Conservation (phyloP, 352 stramenopile species). For the Globisporangium abappressorium region DNA sequence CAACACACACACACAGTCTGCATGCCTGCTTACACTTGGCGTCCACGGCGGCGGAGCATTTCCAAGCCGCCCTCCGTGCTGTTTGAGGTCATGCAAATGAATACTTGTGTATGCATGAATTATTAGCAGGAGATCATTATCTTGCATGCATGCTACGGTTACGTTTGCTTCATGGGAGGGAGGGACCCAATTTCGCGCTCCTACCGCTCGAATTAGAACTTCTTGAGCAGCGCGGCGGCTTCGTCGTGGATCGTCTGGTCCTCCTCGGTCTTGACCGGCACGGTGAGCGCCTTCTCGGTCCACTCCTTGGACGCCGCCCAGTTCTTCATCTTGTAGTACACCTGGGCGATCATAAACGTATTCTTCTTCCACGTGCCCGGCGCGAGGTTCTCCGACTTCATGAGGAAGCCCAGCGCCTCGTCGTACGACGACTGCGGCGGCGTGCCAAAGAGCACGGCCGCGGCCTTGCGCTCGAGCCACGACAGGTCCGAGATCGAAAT, state of each 20-base stretch:
- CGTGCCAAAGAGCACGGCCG: slow-evolving; percentile 75
- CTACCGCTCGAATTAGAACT: slow-evolving; percentile 30
- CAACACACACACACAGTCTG: not conserved
- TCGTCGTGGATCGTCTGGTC: slow-evolving; percentile 71
- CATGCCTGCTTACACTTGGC: not conserved
- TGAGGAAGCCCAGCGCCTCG: slow-evolving; percentile 70
- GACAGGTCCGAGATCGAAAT: slow-evolving; percentile 81
- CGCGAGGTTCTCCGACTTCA: slow-evolving; percentile 72
- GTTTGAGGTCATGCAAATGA: not conserved
- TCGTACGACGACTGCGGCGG: slow-evolving; percentile 81
- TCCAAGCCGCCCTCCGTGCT: not conserved
- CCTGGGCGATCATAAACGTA: slow-evolving; percentile 72
- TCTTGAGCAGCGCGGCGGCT: slow-evolving; percentile 60
- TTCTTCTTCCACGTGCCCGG: slow-evolving; percentile 86
- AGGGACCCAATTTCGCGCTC: not conserved
- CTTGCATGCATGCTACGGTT: not conserved
- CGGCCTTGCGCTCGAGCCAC: slow-evolving; percentile 85
- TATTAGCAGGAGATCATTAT: not conserved
- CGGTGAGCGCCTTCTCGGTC: slow-evolving; percentile 61
- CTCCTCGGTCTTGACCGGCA: slow-evolving; percentile 56
- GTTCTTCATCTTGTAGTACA: slow-evolving; percentile 82
- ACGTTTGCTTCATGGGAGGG: not conserved
- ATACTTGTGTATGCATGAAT: not conserved
- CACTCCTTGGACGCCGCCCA: slow-evolving; percentile 61
- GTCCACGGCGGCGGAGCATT: not conserved